Conservation (phyloP, 805 yeast genomes). For the Candida verbasci region DNA sequence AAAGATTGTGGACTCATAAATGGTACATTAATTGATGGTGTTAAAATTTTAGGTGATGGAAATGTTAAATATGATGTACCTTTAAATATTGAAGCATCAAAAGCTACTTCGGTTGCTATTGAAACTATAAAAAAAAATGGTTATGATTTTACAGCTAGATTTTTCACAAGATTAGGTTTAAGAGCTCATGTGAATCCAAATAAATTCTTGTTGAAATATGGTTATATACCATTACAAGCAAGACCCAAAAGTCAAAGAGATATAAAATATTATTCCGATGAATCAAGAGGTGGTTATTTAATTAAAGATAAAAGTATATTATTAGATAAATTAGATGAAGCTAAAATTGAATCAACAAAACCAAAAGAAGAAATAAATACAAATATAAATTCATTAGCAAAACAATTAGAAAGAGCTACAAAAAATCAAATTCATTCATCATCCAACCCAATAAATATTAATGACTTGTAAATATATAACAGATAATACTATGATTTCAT, state of each 20-base stretch:
- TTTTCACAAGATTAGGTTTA: slow-evolving; percentile 57
- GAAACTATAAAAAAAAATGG: slow-evolving; percentile 67
- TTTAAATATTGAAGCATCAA: slow-evolving; percentile 74
- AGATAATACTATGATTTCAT: not conserved
- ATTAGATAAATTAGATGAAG: slow-evolving; percentile 27
- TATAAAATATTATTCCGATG: slow-evolving; percentile 70
- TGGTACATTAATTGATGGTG: slow-evolving; percentile 74
- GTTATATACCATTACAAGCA: slow-evolving; percentile 78
- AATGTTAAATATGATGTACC: slow-evolving; percentile 48
- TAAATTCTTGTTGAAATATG: slow-evolving; percentile 62
- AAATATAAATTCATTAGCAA: slow-evolving; percentile 33
- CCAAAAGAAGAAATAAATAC: slow-evolving; percentile 15
- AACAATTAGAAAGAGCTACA: slow-evolving; percentile 32
- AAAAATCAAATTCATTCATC: slow-evolving; percentile 12
- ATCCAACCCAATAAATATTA: slow-evolving; percentile 8
- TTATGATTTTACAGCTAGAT: slow-evolving; percentile 69
- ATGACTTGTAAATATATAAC: slow-evolving; percentile 6
- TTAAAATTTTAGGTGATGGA: slow-evolving; percentile 73
- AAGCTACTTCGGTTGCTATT: slow-evolving; percentile 75
- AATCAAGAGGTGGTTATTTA: slow-evolving; percentile 73
- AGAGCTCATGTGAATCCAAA: slow-evolving; percentile 76
- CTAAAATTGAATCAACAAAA: slow-evolving; percentile 11
- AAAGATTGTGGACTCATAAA: slow-evolving; percentile 67
- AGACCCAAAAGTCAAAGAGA: slow-evolving; percentile 82
- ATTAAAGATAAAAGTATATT: slow-evolving; percentile 34